Evolutionary conservation across 106 monocot species (phyloP), one percentile per base, ranked within the genome.

Genomic region (Platanthera guangdongensis): DNA sequence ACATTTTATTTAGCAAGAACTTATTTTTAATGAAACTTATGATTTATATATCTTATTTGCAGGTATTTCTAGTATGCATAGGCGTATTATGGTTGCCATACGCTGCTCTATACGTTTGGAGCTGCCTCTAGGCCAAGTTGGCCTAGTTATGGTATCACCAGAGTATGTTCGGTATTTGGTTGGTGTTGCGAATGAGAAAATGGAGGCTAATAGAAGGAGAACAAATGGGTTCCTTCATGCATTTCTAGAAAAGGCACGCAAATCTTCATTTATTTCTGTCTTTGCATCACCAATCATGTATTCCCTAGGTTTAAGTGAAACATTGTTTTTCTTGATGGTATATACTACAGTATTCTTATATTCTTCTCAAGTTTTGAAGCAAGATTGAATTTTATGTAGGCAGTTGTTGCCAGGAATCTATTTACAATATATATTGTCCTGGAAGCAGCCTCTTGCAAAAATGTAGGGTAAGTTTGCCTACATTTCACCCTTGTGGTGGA

Each of bases 61-160:
- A 96, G 95, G 95, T 60, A 87, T 96, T 79, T 90, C 95, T 75
- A 89, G 83, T 57, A 47, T 86, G 47, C 79, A 84, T 5, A 93
- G 78, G 74, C 93, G 95, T 47, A 67, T 89, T 39, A 96, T 96
- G 84, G 81, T 96, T 83, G 88, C 87, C 19, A 80, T 96, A 82
- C 81, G 95, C 10, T 93, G 88, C 57, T 96, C 95, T 65, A 93
- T 93, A 81, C 90, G 95, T 7, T 74, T 96, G 88, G 95, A 96
- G 80, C 90, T 96, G 60, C 95, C 95, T 50, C 77, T 96, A 7
- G 95, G 95, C 47, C 69, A 81, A 45, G 73, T 74, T 51, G 83
- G 82, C 76, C n/a, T 57, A 19, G 50, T 93, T 49, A 70, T 93
- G 81, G 86, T 93, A 76, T 84, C 95, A 50, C 82, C 83, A 48